Base-by-base conservation (phyloP, 1,284 basidiomycete species). In the Grifola frondosa region DNA sequence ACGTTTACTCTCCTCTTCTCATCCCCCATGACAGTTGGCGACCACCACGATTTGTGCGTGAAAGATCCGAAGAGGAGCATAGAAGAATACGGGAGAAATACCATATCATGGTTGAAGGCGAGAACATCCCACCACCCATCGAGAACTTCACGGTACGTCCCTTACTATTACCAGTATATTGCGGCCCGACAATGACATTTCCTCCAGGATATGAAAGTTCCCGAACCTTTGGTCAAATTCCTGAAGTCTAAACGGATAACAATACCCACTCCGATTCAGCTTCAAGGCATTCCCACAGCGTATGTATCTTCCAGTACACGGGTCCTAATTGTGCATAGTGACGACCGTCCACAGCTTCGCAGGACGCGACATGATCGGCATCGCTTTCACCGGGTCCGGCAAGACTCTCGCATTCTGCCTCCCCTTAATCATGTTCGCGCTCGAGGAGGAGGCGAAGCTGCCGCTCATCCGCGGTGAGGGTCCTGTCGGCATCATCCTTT, bases 221-320 rank as follows among this genome's bases (percentile, higher is more conserved):
- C 96, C 3, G 75, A 79, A 25, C 78, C 85, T 6, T 80, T 99
- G 19, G 70, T 99, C 24, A 79, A 87, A 43, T 87, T 89, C 63
- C 77, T 99, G 34, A 84, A 83, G 61, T 76, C 80, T 25, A 92
- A 94, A 50, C 86, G 89, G 34, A 99, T 99, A 60, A 75, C 78
- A 20, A 75, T 70, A 24, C 97, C 97, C 0, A 95, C 97, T 0
- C 96, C 96, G 2, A 99, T 99, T 58, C 97, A 99, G 63, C 77
- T 97, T 36, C 97, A 99, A 69, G 97, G 97, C 15, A 84, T 99
- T 34, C 96, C 97, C 1, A 88, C 91, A 26, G 97, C 92, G 85
- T 92, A 69, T 59, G 86, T 68, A 12, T 16, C 3, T 41, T 8
- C 10, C 6, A 12, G 7, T 36, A 36, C 39, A 19, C 23, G 23